Evolutionary conservation across 768 basidiomycete genomes (phyloP), one percentile per base, ranked within the genome.

Genomic region (Lactarius akahatsu): DNA sequence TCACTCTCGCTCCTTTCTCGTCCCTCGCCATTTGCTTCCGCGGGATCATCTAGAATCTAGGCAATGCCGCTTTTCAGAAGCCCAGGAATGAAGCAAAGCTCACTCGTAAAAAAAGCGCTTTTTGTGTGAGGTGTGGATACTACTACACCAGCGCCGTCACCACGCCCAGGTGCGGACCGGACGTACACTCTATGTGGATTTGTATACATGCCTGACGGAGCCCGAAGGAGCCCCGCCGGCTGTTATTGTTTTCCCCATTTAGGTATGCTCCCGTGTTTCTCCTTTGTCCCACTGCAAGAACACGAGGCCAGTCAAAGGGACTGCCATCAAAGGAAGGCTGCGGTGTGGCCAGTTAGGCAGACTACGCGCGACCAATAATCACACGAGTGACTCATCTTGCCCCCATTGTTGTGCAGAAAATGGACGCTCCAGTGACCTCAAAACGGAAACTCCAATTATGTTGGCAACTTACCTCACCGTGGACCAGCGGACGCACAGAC

Each of bases 251-350:
- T 36, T 66, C 62, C 57, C 41, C n/a, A 34, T 62, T 66, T 54
- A 26, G 65, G 57, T 28, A 58, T 26, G 30, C 41, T 10, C 18
- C 45, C 5, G 57, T 10, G 32, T 28, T 28, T 6, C 28, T 15
- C n/a, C 26, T 34, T 47, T 47, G 55, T 38, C 36, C 56, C 56
- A 40, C 60, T 3, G 3, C 15, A 16, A 10, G 3, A 61, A 32
- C 55, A 62, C 60, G 56, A 23, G 38, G 47, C 13, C 23, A 34
- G n/a, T 66, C 61, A 66, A 66, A 66, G 65, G 65, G 65, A 66
- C 38, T 62, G 41, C 65, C 65, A 18, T 26, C 50, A 62, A 66
- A 52, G 61, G 65, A 13, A 62, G 50, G 55, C 18, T 50, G n/a
- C 54, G 32, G 38, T 57, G 55, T 57, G 60, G 61, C 57, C 30